A percentile compares a stretch with the other conserved stretches of the same genome.
These are phyloP conservation scores for Beauveria varroae DNA, from an alignment of 2,329 filamentous ascomycete species.

Conservation along the genomic window DNA sequence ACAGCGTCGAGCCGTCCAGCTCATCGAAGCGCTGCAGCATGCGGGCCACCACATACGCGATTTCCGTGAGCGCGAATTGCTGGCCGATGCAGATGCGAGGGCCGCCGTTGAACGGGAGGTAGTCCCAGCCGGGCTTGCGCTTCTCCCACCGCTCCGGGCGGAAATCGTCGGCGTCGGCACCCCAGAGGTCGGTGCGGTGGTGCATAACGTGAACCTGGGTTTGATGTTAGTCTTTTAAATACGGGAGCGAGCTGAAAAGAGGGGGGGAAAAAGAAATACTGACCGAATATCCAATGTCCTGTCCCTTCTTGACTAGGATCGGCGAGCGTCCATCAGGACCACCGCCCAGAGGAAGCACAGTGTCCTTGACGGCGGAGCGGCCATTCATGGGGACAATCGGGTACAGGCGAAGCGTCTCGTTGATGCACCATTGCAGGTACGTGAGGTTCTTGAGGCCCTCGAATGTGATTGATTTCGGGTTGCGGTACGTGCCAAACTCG, in stretches of 20 bases:
- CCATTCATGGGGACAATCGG: constrained; percentile 19
- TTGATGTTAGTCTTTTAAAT: constrained; percentile 11
- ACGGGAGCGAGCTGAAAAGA: no score
- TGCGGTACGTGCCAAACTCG: constrained; percentile 41
- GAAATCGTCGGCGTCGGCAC: constrained; percentile 31
- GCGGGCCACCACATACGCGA: constrained; percentile 18
- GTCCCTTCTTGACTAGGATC: constrained; percentile 41
- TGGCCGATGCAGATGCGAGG: constrained; percentile 23
- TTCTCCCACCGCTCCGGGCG: constrained; percentile 32
- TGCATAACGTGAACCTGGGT: constrained; percentile 25
- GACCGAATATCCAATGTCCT: constrained; percentile 30
- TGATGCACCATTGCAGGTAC: constrained; percentile 20
- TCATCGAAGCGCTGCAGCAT: constrained; percentile 11
- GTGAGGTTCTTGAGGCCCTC: constrained; percentile 17
- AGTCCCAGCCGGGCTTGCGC: constrained; percentile 20
- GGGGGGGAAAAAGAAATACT: not conserved
- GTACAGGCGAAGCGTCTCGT: constrained; percentile 18
- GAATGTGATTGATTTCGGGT: constrained; percentile 20
- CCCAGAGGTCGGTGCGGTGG: constrained; percentile 30
- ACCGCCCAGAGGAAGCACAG: constrained; percentile 43
- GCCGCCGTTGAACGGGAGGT: constrained; percentile 21
- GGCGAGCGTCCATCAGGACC: constrained; percentile 39
- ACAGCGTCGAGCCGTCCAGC: not conserved
- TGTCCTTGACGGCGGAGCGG: constrained; percentile 28
- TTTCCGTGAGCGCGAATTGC: constrained; percentile 21